Percentiles rank a stretch among this genome's conserved stretches.
Evolutionary conservation across 768 basidiomycete genomes (phyloP).

Genomic region (Tulasnella sp.): DNA sequence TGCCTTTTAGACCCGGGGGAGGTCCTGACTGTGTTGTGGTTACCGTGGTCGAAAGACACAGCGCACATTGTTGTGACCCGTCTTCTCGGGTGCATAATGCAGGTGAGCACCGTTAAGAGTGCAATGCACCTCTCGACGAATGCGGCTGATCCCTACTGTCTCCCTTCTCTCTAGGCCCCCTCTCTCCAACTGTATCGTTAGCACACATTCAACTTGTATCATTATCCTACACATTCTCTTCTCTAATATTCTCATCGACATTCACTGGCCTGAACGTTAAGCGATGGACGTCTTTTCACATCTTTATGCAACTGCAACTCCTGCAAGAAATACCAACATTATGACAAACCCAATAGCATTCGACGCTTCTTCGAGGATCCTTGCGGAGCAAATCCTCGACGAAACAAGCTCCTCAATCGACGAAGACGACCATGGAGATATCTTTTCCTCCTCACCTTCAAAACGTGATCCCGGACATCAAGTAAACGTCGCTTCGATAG

Average conservation of each 20-base stretch:
- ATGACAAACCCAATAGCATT: not conserved
- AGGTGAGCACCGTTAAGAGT: not conserved
- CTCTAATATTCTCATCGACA: not conserved
- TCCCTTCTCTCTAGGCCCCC: not conserved
- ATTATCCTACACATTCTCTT: not conserved
- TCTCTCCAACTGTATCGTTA: constrained; percentile 6
- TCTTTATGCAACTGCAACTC: not conserved
- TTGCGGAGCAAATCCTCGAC: not conserved
- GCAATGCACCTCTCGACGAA: not conserved
- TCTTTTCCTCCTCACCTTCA: not conserved
- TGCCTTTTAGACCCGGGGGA: not conserved
- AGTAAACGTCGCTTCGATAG: not conserved
- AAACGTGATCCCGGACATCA: not conserved
- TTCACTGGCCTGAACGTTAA: not conserved
- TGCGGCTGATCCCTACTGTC: not conserved
- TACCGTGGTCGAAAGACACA: not conserved
- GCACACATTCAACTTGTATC: not conserved
- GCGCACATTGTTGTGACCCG: not conserved
- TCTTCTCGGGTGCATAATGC: not conserved
- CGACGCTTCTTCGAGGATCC: not conserved
- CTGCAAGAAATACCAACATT: constrained; percentile 3
- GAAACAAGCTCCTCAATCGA: not conserved
- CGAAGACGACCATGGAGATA: not conserved
- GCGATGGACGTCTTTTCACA: constrained; percentile 7
- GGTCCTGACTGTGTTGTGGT: constrained; percentile 6